Percentiles rank a stretch among this genome's conserved stretches.
Evolutionary conservation across 2,329 filamentous ascomycete species (phyloP).

Genomic region (Hymenoscyphus scutula): DNA sequence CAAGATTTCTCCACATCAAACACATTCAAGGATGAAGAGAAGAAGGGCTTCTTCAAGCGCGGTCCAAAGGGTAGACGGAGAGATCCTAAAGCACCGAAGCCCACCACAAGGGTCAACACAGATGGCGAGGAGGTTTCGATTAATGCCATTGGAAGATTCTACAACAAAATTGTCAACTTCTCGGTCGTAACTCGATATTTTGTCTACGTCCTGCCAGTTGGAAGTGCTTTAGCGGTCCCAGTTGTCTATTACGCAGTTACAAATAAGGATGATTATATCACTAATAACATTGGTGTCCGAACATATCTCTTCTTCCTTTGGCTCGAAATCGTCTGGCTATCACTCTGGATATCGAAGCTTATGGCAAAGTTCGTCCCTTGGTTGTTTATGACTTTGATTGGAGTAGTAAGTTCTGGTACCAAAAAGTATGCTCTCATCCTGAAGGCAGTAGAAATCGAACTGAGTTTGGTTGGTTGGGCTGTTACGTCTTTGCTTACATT

Average conservation of each 20-base stretch:
- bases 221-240: constrained; percentile 57
- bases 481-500: constrained; percentile 62
- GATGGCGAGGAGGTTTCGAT: constrained; percentile 53
- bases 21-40: constrained; percentile 19
- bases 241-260: constrained; percentile 47
- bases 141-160: constrained; percentile 63
- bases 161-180: constrained; percentile 61
- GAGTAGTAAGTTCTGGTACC: constrained; percentile 67
- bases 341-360: constrained; percentile 66
- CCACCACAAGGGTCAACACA: constrained; percentile 40
- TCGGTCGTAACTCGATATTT: constrained; percentile 63
- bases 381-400: constrained; percentile 66
- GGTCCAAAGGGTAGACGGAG: constrained; percentile 37
- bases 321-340: constrained; percentile 67
- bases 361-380: constrained; percentile 58
- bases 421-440: constrained; percentile 69
- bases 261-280: constrained; percentile 26
- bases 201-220: constrained; percentile 64
- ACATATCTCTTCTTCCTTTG: constrained; percentile 64
- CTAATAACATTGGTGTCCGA: constrained; percentile 42
- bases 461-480: constrained; percentile 69
- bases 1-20: constrained; percentile 1
- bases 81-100: constrained; percentile 34
- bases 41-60: constrained; percentile 22
- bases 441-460: constrained; percentile 60